Base-by-base conservation (phyloP, 768 basidiomycete species). In the Pisolithus marmoratus region DNA sequence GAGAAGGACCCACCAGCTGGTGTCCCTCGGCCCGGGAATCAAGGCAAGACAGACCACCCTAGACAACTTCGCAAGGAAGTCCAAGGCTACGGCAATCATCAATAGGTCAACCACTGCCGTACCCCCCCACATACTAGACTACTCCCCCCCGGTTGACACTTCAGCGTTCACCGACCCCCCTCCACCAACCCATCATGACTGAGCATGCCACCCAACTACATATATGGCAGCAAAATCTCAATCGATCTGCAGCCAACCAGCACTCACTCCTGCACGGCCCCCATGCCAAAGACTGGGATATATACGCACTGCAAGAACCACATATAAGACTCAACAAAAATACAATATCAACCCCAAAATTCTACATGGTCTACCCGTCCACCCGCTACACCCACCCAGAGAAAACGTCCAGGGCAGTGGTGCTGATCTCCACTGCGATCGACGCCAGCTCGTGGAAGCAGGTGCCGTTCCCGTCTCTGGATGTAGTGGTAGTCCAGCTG, bases 401-500 rank as follows among this genome's bases (percentile, higher is more conserved):
- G 1, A 8, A 9, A 20, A 26, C n/a, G 4, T 24, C 60, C 3
- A 34, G 58, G 26, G 50, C 64, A 14, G 48, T 61, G 14, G 56
- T 58, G 1, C 54, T 63, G 11, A 51, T 68, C 12, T 63, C 54
- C 42, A 54, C 38, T 12, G 17, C n/a, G 2, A 8, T 66, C 1
- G 26, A 42, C 22, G 62, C 63, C 2, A 56, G 55, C 37, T n/a
- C 48, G 4, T 70, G 67, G 67, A 46, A 44, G 14, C 53, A 53
- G n/a, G 22, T 68, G 17, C 37, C 51, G 3, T 56, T 67, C 11
- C 50, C 57, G 1, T 47, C 54, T 5, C 34, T 40, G 9, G 61
- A 70, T 42, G 43, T 69, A 11, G 57, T 57, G 3, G 60, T 60
- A 2, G 46, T 69, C 1, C 57, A 59, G 27, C 19, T 68, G n/a